Evolutionary conservation across 129 eudicot genomes (phyloP).

Genomic region (Pittosporum tobira): DNA sequence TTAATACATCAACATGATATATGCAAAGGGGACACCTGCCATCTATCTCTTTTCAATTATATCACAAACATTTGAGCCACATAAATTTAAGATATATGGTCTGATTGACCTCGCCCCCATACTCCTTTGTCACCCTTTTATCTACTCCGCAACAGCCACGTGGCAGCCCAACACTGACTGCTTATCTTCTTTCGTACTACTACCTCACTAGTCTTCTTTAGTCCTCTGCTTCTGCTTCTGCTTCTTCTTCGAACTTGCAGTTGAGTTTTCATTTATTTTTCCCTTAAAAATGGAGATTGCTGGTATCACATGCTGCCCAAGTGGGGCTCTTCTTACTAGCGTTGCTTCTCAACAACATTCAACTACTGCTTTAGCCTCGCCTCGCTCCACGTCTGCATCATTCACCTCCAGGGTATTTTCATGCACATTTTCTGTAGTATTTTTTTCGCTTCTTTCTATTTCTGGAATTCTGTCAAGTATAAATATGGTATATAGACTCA

Average conservation of each 20-base stretch:
- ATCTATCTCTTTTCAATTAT: conserved; percentile 1
- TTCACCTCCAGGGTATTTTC: conserved; percentile 50
- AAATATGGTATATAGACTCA: background rate
- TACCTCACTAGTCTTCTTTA: conserved; percentile 1
- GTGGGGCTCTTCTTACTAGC: conserved; percentile 56
- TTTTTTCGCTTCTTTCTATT: too few species aligned
- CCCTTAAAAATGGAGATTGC: conserved; percentile 70
- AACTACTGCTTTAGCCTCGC: conserved; percentile 46
- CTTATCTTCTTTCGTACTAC: conserved; percentile 53
- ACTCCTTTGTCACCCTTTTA: conserved; percentile 34
- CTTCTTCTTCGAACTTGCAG: conserved; percentile 4
- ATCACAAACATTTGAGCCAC: conserved; percentile 42
- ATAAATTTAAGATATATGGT: conserved; percentile 32
- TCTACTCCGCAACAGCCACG: conserved; percentile 53
- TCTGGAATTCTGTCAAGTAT: too few species aligned
- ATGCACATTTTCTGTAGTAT: background rate
- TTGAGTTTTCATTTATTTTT: background rate
- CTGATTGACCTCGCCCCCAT: conserved; percentile 36
- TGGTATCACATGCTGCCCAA: conserved; percentile 64
- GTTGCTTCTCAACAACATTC: conserved; percentile 71
- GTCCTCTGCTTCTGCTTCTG: conserved; percentile 21
- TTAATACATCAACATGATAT: too few species aligned
- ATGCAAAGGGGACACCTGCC: too few species aligned
- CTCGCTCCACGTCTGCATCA: conserved; percentile 43
- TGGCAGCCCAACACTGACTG: conserved; percentile 47